These are phyloP conservation scores for Rubus idaeus DNA, from an alignment of 306 rosid species.

Conservation along the genomic window DNA sequence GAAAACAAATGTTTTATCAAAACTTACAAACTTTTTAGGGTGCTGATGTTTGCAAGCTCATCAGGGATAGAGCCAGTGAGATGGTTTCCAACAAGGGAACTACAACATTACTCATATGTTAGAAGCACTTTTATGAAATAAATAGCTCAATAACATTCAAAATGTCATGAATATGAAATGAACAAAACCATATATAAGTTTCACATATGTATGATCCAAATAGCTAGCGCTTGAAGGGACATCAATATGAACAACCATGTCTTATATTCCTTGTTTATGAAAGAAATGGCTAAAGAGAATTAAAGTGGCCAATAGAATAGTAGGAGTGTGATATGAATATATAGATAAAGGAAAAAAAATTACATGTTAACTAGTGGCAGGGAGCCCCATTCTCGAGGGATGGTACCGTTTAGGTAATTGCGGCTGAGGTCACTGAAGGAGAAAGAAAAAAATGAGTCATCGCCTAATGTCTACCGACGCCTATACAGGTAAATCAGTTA, in stretches of 20 bases:
- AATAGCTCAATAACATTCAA: not conserved
- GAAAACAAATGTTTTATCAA: not conserved
- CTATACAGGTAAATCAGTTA: too few relatives aligned
- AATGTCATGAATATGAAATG: too few relatives aligned
- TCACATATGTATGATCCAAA: not conserved
- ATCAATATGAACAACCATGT: not conserved
- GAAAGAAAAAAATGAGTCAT: not conserved
- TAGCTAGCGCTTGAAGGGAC: not conserved
- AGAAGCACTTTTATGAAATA: not conserved
- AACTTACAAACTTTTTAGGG: conserved; percentile 66
- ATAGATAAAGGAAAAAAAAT: not conserved
- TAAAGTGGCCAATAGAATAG: not conserved
- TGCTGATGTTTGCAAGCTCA: conserved; percentile 58
- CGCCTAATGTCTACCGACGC: too few relatives aligned
- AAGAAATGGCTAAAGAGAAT: not conserved
- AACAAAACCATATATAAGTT: too few relatives aligned
- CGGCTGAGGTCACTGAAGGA: conserved; percentile 50
- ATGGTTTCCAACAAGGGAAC: conserved; percentile 58
- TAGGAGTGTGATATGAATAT: too few relatives aligned
- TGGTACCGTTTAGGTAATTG: conserved; percentile 59
- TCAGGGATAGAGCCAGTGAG: conserved; percentile 64
- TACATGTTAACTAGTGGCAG: conserved; percentile 48
- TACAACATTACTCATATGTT: conserved; percentile 19
- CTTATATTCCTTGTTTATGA: not conserved
- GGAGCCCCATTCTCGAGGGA: conserved; percentile 59